A percentile compares a stretch with the other conserved stretches of the same genome.
Conservation (phyloP, 352 stramenopile genomes). For the Elongisporangium anandrum region DNA sequence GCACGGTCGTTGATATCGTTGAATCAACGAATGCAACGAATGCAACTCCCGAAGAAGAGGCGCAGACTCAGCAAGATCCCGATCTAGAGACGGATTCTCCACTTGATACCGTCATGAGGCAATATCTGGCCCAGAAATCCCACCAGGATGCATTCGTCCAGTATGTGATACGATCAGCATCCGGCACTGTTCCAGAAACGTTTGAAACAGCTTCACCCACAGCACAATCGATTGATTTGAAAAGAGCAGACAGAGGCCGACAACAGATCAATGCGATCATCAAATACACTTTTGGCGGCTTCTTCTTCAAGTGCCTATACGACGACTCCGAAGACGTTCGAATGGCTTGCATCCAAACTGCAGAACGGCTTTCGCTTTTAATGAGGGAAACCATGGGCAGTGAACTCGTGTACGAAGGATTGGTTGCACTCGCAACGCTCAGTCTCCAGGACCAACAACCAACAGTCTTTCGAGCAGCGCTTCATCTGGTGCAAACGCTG, state of each 20-base stretch:
- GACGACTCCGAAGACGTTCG: slow-evolving; percentile 18
- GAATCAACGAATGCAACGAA: no score
- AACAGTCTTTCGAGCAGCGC: slow-evolving; percentile 26
- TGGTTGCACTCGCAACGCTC: slow-evolving; percentile 29
- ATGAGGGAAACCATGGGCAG: slow-evolving; percentile 9
- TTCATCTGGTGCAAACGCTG: slow-evolving; percentile 37
- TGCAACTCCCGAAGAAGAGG: background rate
- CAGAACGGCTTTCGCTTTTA: slow-evolving; percentile 25
- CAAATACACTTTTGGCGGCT: slow-evolving; percentile 43
- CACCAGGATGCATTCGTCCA: slow-evolving; percentile 14
- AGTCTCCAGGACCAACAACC: slow-evolving; percentile 17
- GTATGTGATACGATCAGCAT: slow-evolving; percentile 8
- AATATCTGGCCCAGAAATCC: slow-evolving; percentile 16
- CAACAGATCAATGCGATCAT: slow-evolving; percentile 19
- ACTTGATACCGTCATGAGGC: slow-evolving; percentile 13
- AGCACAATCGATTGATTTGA: background rate
- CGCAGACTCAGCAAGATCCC: background rate
- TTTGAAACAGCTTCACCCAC: background rate
- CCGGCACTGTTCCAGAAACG: background rate
- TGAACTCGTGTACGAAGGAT: slow-evolving; percentile 34
- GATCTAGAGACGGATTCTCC: slow-evolving; percentile 5
- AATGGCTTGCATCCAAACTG: slow-evolving; percentile 18
- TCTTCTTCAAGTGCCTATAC: slow-evolving; percentile 43
- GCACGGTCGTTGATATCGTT: background rate
- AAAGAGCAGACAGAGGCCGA: slow-evolving; percentile 8